Percentiles rank a stretch among this genome's conserved stretches.
phyloP scores from a whole-genome alignment of 225 moss, liverwort and hornwort species.

The Antitrichia curtipendula region DNA sequence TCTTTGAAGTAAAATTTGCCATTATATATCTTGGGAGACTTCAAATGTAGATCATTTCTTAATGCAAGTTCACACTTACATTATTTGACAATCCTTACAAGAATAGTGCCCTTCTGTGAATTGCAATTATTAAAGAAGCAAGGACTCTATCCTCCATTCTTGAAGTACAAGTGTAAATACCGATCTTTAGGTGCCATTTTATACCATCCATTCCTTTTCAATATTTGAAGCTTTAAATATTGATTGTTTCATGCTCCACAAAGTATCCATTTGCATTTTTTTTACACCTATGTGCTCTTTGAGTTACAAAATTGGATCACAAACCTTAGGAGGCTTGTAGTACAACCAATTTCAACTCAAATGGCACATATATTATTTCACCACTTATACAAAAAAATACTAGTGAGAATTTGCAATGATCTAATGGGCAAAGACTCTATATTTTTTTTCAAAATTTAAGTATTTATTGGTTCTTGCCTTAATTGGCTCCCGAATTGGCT shows the following conservation, averaged over 20 bases:
- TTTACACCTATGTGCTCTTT: accelerated
- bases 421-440: accelerated
- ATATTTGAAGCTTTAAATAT: not conserved
- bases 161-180: accelerated
- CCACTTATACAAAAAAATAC: not conserved
- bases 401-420: not conserved
- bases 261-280: not conserved
- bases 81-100: not conserved
- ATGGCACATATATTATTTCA: too few relatives aligned
- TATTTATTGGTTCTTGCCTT: accelerated
- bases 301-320: not conserved
- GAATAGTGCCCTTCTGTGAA: accelerated
- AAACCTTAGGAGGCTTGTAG: not conserved
- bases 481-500: too few relatives aligned
- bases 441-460: not conserved
- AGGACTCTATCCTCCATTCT: not conserved
- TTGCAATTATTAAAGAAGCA: not conserved
- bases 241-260: not conserved
- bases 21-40: too few relatives aligned
- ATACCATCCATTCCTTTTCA: accelerated
- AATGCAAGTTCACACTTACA: not conserved
- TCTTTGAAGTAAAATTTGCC: not conserved
- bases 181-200: accelerated
- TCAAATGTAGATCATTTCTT: not conserved
- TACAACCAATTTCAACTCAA: not conserved